These are phyloP conservation scores for Cinnamomum chago DNA, from an alignment of 164 flowering plant genomes.

Conservation along the genomic window DNA sequence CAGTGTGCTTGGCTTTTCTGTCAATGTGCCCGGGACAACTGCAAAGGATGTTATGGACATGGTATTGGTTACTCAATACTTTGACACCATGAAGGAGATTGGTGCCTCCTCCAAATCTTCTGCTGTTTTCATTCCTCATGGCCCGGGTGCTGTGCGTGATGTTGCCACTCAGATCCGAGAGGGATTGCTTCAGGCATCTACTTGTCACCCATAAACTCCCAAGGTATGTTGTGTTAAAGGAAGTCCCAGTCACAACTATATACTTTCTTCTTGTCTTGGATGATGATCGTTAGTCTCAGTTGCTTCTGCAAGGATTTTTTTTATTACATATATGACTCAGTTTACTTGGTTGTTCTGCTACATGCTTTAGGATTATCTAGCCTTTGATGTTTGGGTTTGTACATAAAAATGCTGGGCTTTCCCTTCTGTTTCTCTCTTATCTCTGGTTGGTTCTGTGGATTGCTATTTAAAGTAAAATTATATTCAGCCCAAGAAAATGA, in stretches of 20 bases:
- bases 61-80: slow-evolving; percentile 69
- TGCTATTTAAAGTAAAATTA: too few relatives aligned
- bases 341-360: too few relatives aligned
- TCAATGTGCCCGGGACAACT: slow-evolving; percentile 67
- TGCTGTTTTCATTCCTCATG: slow-evolving; percentile 71
- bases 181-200: slow-evolving; percentile 52
- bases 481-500: too few relatives aligned
- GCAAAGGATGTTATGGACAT: slow-evolving; percentile 69
- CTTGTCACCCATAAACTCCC: background rate
- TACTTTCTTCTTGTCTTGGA: background rate
- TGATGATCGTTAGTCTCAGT: background rate
- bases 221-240: background rate
- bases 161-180: slow-evolving; percentile 64
- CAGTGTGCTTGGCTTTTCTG: slow-evolving; percentile 68
- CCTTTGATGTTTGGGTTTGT: too few relatives aligned
- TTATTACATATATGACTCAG: too few relatives aligned
- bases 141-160: slow-evolving; percentile 74
- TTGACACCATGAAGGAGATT: slow-evolving; percentile 74
- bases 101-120: slow-evolving; percentile 65
- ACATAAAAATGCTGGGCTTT: too few relatives aligned
- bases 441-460: too few relatives aligned
- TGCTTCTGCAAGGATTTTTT: background rate
- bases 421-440: too few relatives aligned
- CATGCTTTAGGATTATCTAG: too few relatives aligned
- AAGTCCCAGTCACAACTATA: background rate